Base-by-base conservation (phyloP, 1,284 basidiomycete genomes). In the Marasmius oreades region DNA sequence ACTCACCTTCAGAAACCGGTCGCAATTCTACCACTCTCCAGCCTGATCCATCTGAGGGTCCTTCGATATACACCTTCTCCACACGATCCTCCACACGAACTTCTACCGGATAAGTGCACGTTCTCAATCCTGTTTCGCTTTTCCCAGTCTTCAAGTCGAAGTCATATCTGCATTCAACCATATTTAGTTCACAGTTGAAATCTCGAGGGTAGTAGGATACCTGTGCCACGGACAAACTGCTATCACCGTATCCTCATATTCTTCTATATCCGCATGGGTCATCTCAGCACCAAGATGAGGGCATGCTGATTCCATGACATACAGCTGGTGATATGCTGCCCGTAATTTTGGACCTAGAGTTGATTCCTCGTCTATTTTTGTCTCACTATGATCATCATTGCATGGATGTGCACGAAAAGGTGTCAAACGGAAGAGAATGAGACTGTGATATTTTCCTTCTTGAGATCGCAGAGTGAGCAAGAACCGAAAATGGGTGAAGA, bases 201-300 rank as follows among this genome's bases (percentile, higher is more conserved):
- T 22, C 22, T 56, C 1, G 28, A 28, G 14, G 50, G 16, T 20
- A 34, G 43, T 20, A 18, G 58, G 78, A 61, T 69, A 88, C 79
- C 89, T 81, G 71, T 95, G 92, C 88, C 89, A 93, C 4, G 92
- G 91, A 69, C 91, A 93, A 4, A 92, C 88, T 47, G 83, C 82
- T 12, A 85, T 81, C 18, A 78, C 66, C 47, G 73, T 81, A 47
- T 67, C 76, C 59, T 84, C 86, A 56, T 78, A 84, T 58, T 90
- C 87, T 64, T 91, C 88, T 14, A 89, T 86, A 36, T 89, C 86
- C 0, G 88, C 89, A 70, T 92, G 88, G 31, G 87, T 90, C 66
- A 93, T 78, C 52, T 93, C 90, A 5, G 90, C 91, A 1, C 90
- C 91, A 2, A 93, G 78, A 72, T 94, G 92, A 0, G 92, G 92